Conservation (phyloP, 352 stramenopile genomes). For the Pelagophyceae sp. region DNA sequence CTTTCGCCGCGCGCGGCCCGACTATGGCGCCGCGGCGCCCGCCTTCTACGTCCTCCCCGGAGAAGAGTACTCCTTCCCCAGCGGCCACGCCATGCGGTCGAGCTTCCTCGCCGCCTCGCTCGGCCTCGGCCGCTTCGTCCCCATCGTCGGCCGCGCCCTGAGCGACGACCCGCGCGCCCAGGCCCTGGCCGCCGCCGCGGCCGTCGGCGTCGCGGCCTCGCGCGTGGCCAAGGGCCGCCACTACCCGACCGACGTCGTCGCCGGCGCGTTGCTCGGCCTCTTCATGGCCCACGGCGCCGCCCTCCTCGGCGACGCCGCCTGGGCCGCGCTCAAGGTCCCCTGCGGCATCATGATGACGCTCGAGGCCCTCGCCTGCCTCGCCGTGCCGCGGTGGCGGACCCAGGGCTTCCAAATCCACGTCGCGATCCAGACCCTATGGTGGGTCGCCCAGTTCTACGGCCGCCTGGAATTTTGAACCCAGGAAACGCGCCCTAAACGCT, state of each 20-base stretch:
- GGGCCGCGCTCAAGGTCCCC: constrained; percentile 16
- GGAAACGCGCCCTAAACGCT: too few species aligned
- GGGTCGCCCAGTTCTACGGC: not conserved
- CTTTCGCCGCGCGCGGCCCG: constrained; percentile 23
- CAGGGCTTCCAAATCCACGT: not conserved
- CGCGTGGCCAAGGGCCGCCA: constrained; percentile 29
- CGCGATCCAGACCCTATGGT: not conserved
- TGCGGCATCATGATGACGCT: constrained; percentile 19
- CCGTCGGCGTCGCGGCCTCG: constrained; percentile 15
- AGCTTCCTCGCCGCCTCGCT: constrained; percentile 21
- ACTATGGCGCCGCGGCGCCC: constrained; percentile 15
- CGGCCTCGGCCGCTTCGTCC: constrained; percentile 23
- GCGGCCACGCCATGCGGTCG: constrained; percentile 28
- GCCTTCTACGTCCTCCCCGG: constrained; percentile 24
- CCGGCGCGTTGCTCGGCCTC: constrained; percentile 24
- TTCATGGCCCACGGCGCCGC: constrained; percentile 11
- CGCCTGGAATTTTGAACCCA: too few species aligned
- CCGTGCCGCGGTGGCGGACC: constrained; percentile 10
- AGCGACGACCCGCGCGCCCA: constrained; percentile 6
- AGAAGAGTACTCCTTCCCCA: constrained; percentile 30
- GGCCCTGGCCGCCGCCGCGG: constrained; percentile 14
- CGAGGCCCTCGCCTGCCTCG: constrained; percentile 21
- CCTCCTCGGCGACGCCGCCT: not conserved
- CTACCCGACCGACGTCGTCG: constrained; percentile 28
- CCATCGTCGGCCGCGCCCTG: constrained; percentile 15